Evolutionary conservation across 306 rosid species (phyloP).

Genomic region (Styphnolobium japonicum): DNA sequence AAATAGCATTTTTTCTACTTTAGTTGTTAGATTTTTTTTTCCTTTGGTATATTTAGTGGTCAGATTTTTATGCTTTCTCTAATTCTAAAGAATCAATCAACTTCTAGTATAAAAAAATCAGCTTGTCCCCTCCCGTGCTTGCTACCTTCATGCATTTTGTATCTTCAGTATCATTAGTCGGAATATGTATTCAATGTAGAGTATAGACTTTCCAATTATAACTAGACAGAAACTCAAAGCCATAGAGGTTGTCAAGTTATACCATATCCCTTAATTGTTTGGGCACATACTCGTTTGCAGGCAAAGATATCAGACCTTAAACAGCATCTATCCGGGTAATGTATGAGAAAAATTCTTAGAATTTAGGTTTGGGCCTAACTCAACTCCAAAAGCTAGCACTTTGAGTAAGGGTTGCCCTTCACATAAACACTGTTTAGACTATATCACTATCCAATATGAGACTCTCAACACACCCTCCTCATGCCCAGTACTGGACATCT

Average conservation of each 20-base stretch:
- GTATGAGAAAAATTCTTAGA: too few relatives aligned
- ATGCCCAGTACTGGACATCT: too few relatives aligned
- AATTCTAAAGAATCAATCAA: not conserved
- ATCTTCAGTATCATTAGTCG: not conserved
- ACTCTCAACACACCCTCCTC: too few relatives aligned
- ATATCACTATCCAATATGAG: too few relatives aligned
- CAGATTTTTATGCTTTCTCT: not conserved
- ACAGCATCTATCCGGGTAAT: too few relatives aligned
- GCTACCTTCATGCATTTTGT: not conserved
- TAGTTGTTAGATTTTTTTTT: too few relatives aligned
- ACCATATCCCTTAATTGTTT: not conserved
- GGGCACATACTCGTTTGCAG: not conserved
- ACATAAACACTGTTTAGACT: too few relatives aligned
- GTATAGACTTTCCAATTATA: not conserved
- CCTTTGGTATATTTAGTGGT: too few relatives aligned
- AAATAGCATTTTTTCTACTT: slow-evolving; percentile 17
- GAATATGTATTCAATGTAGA: not conserved
- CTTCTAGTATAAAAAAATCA: not conserved
- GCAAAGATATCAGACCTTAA: not conserved
- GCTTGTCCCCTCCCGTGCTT: not conserved
- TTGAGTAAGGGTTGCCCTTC: too few relatives aligned
- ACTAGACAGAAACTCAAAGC: not conserved
- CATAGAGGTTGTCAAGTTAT: not conserved
- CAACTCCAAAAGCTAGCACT: too few relatives aligned
- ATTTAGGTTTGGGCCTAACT: too few relatives aligned